Evolutionary conservation across 495 filamentous ascomycete genomes (phyloP).

Genomic region (Penicillium parvum): DNA sequence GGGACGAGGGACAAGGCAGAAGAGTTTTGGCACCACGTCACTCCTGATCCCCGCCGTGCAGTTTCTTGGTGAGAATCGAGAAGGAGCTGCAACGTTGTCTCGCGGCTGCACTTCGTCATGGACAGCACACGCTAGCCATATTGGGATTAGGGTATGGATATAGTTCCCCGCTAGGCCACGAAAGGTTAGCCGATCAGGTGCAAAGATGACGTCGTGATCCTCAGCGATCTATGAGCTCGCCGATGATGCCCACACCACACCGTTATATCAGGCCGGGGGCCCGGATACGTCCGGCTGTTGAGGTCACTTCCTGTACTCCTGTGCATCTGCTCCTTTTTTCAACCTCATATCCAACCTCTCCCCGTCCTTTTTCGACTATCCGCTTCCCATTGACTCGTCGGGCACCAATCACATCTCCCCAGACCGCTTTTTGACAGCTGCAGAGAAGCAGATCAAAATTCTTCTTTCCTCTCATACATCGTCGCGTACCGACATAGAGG

Average conservation of each 20-base stretch:
- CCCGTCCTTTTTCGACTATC: neutral
- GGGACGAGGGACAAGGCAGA: too few species aligned
- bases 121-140: slow-evolving; percentile 17
- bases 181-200: slow-evolving; percentile 21
- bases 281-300: slow-evolving; percentile 18
- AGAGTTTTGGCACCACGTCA: slow-evolving; percentile 27
- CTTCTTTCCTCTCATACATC: neutral
- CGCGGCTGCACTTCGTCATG: slow-evolving; percentile 33
- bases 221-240: slow-evolving; percentile 6
- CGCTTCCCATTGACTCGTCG: slow-evolving; percentile 5
- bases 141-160: slow-evolving; percentile 16
- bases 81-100: slow-evolving; percentile 23
- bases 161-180: slow-evolving; percentile 18
- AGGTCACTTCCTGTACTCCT: slow-evolving; percentile 1
- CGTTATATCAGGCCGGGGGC: slow-evolving; percentile 5
- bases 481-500: neutral
- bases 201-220: slow-evolving; percentile 36
- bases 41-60: slow-evolving; percentile 8
- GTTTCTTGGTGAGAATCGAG: too few species aligned
- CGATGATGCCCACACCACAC: slow-evolving; percentile 14
- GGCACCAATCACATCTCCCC: slow-evolving; percentile 1
- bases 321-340: neutral
- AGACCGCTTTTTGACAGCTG: neutral
- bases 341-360: neutral
- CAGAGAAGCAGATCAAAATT: neutral